Evolutionary conservation across 257 asterid genomes (phyloP).

Genomic region (Nicotiana otophora): DNA sequence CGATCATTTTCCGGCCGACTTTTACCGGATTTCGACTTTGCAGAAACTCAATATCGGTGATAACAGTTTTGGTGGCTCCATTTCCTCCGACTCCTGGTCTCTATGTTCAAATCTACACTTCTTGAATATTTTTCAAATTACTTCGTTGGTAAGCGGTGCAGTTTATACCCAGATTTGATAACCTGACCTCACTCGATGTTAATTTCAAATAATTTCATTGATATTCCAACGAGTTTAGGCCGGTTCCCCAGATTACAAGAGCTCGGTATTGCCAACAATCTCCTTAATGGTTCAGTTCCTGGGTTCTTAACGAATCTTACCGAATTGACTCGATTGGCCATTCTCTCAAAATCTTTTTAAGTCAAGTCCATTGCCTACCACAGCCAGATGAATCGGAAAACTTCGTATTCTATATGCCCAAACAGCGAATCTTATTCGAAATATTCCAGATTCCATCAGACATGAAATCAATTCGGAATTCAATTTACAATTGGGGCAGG

Average conservation of each 20-base stretch:
- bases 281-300: slow-evolving; percentile 66
- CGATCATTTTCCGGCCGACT: slow-evolving; percentile 53
- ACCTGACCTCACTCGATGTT: slow-evolving; percentile 45
- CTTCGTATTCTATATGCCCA: slow-evolving; percentile 37
- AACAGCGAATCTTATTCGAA: slow-evolving; percentile 37
- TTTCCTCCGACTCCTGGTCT: slow-evolving; percentile 34
- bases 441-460: slow-evolving; percentile 56
- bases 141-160: slow-evolving; percentile 56
- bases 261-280: slow-evolving; percentile 36
- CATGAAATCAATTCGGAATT: slow-evolving; percentile 32
- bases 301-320: slow-evolving; percentile 51
- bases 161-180: slow-evolving; percentile 27
- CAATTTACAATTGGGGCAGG: slow-evolving; percentile 23
- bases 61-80: slow-evolving; percentile 39
- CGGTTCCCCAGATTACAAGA: slow-evolving; percentile 39
- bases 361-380: slow-evolving; percentile 47
- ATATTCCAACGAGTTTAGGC: slow-evolving; percentile 53
- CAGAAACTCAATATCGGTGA: slow-evolving; percentile 36
- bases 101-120: slow-evolving; percentile 46
- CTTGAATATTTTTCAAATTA: slow-evolving; percentile 38
- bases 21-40: slow-evolving; percentile 59
- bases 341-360: slow-evolving; percentile 37
- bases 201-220: slow-evolving; percentile 55
- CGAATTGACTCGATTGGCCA: slow-evolving; percentile 44
- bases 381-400: slow-evolving; percentile 52